Evolutionary conservation across 2,329 filamentous ascomycete species (phyloP).

Genomic region (Sarocladiaceae sp.): DNA sequence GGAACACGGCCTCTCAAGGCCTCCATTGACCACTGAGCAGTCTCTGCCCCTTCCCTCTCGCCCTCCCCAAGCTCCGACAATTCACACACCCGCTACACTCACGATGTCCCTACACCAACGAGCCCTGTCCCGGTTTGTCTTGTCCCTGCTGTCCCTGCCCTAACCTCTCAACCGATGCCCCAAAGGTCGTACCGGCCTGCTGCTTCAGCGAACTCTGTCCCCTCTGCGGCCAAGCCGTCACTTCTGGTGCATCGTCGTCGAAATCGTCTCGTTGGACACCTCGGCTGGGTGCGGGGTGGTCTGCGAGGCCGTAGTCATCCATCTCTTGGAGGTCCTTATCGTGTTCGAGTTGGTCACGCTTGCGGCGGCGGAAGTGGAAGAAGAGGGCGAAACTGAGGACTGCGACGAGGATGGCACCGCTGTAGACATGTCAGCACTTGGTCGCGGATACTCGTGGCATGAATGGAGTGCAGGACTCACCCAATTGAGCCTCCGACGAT

Average conservation of each 20-base stretch:
- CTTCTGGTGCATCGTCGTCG: neutral
- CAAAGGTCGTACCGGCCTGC: too few relatives aligned
- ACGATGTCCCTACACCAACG: neutral
- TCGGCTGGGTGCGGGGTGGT: neutral
- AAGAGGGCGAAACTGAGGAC: slow-evolving; percentile 16
- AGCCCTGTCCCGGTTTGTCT: neutral
- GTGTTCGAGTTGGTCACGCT: slow-evolving; percentile 18
- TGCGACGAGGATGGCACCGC: slow-evolving; percentile 12
- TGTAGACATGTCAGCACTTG: neutral
- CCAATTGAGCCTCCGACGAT: neutral
- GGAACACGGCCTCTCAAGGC: neutral
- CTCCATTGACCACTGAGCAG: too few relatives aligned
- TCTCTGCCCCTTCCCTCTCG: neutral
- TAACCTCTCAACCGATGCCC: neutral
- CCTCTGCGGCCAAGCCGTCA: slow-evolving; percentile 1
- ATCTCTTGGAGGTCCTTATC: slow-evolving; percentile 20
- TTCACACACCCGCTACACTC: slow-evolving; percentile 7
- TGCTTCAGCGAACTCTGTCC: neutral
- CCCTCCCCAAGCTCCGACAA: neutral
- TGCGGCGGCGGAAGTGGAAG: slow-evolving; percentile 18
- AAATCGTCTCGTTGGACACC: too few relatives aligned
- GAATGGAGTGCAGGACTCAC: neutral
- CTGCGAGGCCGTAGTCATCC: slow-evolving; percentile 21
- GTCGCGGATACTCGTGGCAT: neutral
- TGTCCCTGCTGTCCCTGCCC: neutral